phyloP scores from a whole-genome alignment of 2,329 filamentous ascomycete species.

The Fusarium ramigenum region DNA sequence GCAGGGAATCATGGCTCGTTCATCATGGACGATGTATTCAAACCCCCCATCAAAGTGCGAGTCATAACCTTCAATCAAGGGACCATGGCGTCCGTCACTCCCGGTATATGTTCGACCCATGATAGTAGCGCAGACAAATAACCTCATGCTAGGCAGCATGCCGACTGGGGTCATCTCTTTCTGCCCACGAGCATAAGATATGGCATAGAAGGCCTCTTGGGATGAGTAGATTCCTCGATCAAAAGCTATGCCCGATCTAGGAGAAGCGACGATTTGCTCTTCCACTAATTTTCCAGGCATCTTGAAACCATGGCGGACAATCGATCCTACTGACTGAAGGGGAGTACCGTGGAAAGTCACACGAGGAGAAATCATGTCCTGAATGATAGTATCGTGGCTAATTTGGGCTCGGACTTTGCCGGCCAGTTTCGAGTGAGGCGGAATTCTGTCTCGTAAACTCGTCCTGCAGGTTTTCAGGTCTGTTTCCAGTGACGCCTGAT shows the following conservation, averaged over 20 bases:
- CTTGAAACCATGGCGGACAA: conserved; percentile 56
- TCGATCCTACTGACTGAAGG: conserved; percentile 50
- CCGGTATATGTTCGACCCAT: conserved; percentile 51
- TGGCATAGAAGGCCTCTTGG: conserved; percentile 50
- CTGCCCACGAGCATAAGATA: conserved; percentile 48
- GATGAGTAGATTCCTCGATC: conserved; percentile 57
- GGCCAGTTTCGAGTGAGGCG: conserved; percentile 25
- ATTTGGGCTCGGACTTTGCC: not conserved
- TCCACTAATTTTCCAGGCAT: conserved; percentile 44
- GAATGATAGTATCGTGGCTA: conserved; percentile 45
- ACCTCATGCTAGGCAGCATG: conserved; percentile 50
- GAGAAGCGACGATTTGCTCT: conserved; percentile 18
- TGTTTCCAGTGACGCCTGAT: conserved; percentile 40
- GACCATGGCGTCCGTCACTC: conserved; percentile 12
- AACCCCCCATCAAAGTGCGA: conserved; percentile 51
- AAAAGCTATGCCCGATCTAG: conserved; percentile 49
- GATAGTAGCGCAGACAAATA: conserved; percentile 57
- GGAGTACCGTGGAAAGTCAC: conserved; percentile 55
- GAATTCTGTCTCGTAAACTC: conserved; percentile 9
- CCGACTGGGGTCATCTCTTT: conserved; percentile 42
- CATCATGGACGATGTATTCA: conserved; percentile 57
- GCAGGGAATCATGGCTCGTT: conserved; percentile 54
- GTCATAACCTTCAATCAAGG: conserved; percentile 45
- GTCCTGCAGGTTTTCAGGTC: conserved; percentile 24
- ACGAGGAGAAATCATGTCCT: conserved; percentile 48